Evolutionary conservation across 2,329 filamentous ascomycete species (phyloP).

Genomic region (Fusarium sterilihyphosum): DNA sequence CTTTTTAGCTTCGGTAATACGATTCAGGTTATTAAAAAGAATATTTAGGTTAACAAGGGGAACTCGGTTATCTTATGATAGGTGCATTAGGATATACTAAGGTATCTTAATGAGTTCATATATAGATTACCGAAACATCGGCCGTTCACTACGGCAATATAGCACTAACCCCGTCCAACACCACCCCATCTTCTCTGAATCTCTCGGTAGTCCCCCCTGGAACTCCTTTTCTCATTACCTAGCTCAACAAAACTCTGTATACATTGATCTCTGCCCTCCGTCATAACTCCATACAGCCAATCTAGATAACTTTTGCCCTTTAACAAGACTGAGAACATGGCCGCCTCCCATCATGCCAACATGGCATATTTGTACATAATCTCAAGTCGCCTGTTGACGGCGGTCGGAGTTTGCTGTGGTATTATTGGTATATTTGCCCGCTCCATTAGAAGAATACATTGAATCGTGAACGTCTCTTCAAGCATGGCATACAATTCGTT

Average conservation of each 20-base stretch:
- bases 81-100: not conserved
- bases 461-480: conserved; percentile 42
- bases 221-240: not conserved
- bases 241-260: not conserved
- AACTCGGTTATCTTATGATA: not conserved
- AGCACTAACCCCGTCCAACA: not conserved
- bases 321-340: not conserved
- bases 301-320: not conserved
- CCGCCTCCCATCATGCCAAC: not conserved
- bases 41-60: not conserved
- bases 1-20: not conserved
- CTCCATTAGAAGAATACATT: conserved; percentile 37
- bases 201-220: too few species aligned
- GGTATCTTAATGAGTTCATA: not conserved
- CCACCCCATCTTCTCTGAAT: not conserved
- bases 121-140: not conserved
- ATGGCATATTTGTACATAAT: conserved; percentile 1
- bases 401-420: conserved; percentile 25
- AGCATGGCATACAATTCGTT: conserved; percentile 41
- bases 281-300: not conserved
- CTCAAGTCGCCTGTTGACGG: conserved; percentile 3
- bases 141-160: not conserved
- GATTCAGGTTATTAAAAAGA: not conserved
- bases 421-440: conserved; percentile 43
- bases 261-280: not conserved